Base-by-base conservation (phyloP, 805 yeast genomes). In the Aciculoconidium aculeatum region DNA sequence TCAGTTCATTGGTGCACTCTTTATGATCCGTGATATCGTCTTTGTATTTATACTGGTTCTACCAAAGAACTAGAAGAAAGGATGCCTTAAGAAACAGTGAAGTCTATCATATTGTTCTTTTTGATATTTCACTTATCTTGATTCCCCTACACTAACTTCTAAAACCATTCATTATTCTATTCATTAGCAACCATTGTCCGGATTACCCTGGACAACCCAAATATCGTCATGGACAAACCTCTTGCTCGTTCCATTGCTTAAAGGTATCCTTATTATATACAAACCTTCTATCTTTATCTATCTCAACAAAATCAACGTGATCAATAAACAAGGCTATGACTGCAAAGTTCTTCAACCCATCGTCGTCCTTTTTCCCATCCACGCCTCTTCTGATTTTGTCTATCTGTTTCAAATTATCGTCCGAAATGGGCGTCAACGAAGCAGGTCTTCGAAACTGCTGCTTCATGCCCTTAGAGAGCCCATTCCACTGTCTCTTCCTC, bases 341-440 rank as follows among this genome's bases (percentile, higher is more conserved):
- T 1, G 76, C 75, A 49, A 80, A 84, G 50, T 82, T 76, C 46
- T 75, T 77, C 32, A 69, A 56, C 1, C 80, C 76, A 15, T 72
- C 74, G 17, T 72, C 77, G 28, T 74, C 77, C 45, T 73, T 70
- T 24, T 73, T 67, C 6, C 94, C 94, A 54, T 85, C 94, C 11
- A 85, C 94, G 8, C 94, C 90, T 42, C 94, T 67, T 27, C 72
- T 65, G 26, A 85, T 78, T 30, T 82, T 72, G 53, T 85, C 94
- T 24, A 85, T 55, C 32, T 65, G 51, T 41, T 72, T 73, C 20
- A 65, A 62, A 33, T 72, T 73, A 23, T 74, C 77, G 6, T 62
- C 63, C 7, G 72, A 70, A 47, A 85, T 47, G 13, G 60, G 55
- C 2, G 75, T 58, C n/a, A 80, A 80, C 3, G 94, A 94, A 1